Evolutionary conservation across 306 rosid species (phyloP), one percentile per base, ranked within the genome.

Genomic region (Castanea mollissima): DNA sequence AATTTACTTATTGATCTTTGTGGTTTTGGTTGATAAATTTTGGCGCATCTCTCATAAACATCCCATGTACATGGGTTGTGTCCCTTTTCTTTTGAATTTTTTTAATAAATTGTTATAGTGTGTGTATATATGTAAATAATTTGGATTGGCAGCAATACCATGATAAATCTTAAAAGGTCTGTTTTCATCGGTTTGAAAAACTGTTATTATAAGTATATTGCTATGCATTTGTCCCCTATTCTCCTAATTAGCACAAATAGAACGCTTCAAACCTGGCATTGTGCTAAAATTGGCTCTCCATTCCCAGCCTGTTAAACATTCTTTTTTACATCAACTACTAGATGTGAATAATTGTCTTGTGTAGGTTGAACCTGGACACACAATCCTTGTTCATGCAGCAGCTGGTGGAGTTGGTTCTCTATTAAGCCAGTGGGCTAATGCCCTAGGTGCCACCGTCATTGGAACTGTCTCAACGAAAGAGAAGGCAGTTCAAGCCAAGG

Each of bases 361-460:
- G 29, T 76, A 92, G 98, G 97, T 94, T 81, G 89, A 92, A 75
- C 82, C 88, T n/a, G 97, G 93, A 73, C 92, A 94, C 74, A 85
- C 93, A 1, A 74, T 94, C 73, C 97, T 94, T 29, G 87, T 92
- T 55, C 98, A 92, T 73, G 98, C 98, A 5, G 97, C 98, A 54
- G 98, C 98, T 62, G 98, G 98, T 73, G 97, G 97, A 76, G 93
- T 91, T 38, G 98, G 98, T 70, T 92, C 98, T 72, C 88, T 94
- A n/a, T 83, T 94, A 84, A 86, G 97, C 83, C 98, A 94, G 71
- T 92, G 98, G 98, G 97, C 90, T 79, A 91, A 90, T 76, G 91
- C 89, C 64, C 93, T 94, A 63, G 98, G 97, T 11, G 97, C 98
- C 80, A 94, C 91, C 72, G 95, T 94, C 76, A 89, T 94, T 82